A percentile compares a stretch with the other conserved stretches of the same genome.
phyloP scores from a whole-genome alignment of 2,329 filamentous ascomycete species.

The Mycosphaerella sp. region DNA sequence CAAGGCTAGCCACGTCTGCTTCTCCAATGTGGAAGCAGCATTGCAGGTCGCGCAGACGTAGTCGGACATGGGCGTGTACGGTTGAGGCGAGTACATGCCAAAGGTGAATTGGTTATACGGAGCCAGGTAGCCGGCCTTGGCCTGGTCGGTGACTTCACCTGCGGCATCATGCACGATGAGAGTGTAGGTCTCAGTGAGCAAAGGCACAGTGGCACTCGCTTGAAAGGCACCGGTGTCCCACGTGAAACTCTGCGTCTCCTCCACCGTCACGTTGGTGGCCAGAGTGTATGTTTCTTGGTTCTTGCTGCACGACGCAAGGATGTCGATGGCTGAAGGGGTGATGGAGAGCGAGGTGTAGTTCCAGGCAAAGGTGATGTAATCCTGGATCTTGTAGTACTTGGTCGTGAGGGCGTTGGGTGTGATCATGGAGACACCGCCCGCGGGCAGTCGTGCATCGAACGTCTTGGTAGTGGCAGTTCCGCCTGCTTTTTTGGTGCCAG shows the following conservation, averaged over 20 bases:
- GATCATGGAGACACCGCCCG: slow-evolving; percentile 57
- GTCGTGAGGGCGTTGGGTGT: slow-evolving; percentile 48
- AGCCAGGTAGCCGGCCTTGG: slow-evolving; percentile 51
- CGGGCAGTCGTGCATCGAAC: slow-evolving; percentile 49
- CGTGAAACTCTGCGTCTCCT: slow-evolving; percentile 40
- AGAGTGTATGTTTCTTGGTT: slow-evolving; percentile 58
- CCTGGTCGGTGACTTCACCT: slow-evolving; percentile 46
- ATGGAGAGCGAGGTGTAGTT: slow-evolving; percentile 60
- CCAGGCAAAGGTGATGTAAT: slow-evolving; percentile 59
- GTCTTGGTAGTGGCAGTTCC: slow-evolving; percentile 30
- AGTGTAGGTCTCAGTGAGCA: slow-evolving; percentile 57
- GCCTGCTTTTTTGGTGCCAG: slow-evolving; percentile 16
- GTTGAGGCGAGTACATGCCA: slow-evolving; percentile 55
- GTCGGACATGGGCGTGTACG: slow-evolving; percentile 43
- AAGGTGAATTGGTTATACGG: slow-evolving; percentile 50
- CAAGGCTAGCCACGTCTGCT: slow-evolving; percentile 50
- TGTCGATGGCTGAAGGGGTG: slow-evolving; percentile 54
- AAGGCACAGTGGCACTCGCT: slow-evolving; percentile 43
- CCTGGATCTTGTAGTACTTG: slow-evolving; percentile 59
- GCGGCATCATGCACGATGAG: slow-evolving; percentile 56
- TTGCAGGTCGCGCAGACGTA: slow-evolving; percentile 52
- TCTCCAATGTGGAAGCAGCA: slow-evolving; percentile 47
- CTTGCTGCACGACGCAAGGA: slow-evolving; percentile 54
- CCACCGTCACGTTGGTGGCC: slow-evolving; percentile 51
- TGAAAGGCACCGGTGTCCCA: slow-evolving; percentile 57